Evolutionary conservation across 805 yeast species (phyloP), one percentile per base, ranked within the genome.

Genomic region (Nakazawaea pomicola): DNA sequence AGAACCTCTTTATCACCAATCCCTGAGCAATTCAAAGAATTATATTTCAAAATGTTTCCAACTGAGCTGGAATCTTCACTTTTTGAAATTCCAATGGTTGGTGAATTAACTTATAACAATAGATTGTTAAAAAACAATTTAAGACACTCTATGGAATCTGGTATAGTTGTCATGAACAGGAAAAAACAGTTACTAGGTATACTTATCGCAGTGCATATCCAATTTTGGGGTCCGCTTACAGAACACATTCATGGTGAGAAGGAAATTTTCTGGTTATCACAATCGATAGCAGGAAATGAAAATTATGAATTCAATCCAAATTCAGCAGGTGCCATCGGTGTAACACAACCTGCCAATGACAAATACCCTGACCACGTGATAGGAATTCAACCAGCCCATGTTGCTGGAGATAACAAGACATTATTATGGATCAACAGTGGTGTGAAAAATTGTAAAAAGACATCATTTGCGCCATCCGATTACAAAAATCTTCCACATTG

Each of bases 351-450:
- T 2, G 33, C 29, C 9, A 75, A 78, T 20, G 36, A 29, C 2
- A 31, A 20, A 29, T 24, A 33, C 10, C 41, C 45, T 7, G 38
- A 37, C 20, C 37, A 37, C 6, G 38, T 37, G 6, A 24, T 42
- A 2, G 41, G 45, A 4, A 37, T 42, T 15, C 83, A 78, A 52
- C 84, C 84, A 1, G 81, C 76, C 2, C 85, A 78, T 56, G 56
- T 78, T 11, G 60, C 65, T 20, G 80, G 73, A 38, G 80, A 75
- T 53, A 59, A 67, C 39, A 65, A 62, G 33, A 66, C 74, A 0
- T 55, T 78, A 35, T 50, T 80, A 4, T 83, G 89, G 88, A 67
- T 80, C 38, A 82, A 83, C 51, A 82, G 88, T n/a, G 91, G 91
- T 0, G 70, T 80, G 53, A 64, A 68, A 36, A 74, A 68, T 39